Conservation (phyloP, 1,139 yeast genomes). For the Nakaseomyces sp. region DNA sequence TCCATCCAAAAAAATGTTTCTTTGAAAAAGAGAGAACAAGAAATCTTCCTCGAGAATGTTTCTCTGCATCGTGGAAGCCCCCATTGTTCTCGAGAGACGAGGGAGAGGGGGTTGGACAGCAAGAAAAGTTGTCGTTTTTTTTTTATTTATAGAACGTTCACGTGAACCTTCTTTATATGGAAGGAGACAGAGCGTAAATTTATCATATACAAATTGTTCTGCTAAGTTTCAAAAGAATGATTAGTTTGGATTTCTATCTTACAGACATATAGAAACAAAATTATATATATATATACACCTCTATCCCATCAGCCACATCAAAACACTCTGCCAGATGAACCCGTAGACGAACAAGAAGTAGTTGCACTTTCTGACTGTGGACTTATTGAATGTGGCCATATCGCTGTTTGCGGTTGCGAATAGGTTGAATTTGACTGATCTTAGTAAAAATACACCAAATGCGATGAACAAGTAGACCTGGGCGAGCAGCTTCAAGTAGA, state of each 20-base stretch:
- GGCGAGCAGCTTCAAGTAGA: slow-evolving; percentile 33
- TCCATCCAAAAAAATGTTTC: too few relatives aligned
- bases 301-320: slow-evolving; percentile 46
- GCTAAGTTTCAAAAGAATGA: too few relatives aligned
- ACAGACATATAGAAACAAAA: neutral
- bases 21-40: too few relatives aligned
- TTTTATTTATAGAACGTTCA: neutral
- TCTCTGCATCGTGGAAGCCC: slow-evolving; percentile 1
- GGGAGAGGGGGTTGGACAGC: too few relatives aligned
- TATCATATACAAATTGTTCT: too few relatives aligned
- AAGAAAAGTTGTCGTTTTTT: too few relatives aligned
- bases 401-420: slow-evolving; percentile 50
- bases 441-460: slow-evolving; percentile 64
- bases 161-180: neutral
- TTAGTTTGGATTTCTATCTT: too few relatives aligned
- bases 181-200: too few relatives aligned
- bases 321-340: slow-evolving; percentile 63
- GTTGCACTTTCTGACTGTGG: slow-evolving; percentile 72
- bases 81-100: too few relatives aligned
- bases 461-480: slow-evolving; percentile 42
- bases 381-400: slow-evolving; percentile 49
- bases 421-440: slow-evolving; percentile 74
- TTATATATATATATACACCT: neutral
- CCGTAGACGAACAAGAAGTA: slow-evolving; percentile 83
- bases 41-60: neutral